Evolutionary conservation across 2,329 filamentous ascomycete genomes (phyloP).

Genomic region (Talaromyces rugulosus): DNA sequence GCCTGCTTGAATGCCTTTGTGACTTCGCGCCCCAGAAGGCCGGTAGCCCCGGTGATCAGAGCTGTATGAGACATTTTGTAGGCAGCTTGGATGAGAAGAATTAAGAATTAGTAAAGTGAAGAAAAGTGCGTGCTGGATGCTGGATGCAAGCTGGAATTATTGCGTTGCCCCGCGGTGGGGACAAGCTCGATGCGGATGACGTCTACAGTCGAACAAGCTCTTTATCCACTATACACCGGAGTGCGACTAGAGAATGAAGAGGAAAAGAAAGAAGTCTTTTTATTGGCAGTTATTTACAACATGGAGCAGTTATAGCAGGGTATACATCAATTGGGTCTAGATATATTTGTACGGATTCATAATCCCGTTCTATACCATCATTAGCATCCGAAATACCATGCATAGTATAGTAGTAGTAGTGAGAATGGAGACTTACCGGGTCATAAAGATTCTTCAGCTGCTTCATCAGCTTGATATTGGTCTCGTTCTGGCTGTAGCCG

Average conservation of each 20-base stretch:
- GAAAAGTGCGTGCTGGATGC: background rate
- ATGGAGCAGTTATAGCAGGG: background rate
- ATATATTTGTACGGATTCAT: constrained; percentile 99
- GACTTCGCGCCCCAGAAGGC: constrained; percentile 77
- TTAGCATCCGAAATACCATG: constrained; percentile 10
- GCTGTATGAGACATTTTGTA: constrained; percentile 49
- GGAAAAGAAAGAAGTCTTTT: background rate
- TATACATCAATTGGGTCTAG: constrained; percentile 16
- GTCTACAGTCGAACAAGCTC: constrained; percentile 5
- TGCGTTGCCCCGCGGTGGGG: background rate
- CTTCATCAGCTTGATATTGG: constrained; percentile 87
- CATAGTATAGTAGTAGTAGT: background rate
- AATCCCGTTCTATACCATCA: constrained; percentile 72
- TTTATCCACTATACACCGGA: background rate
- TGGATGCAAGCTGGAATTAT: background rate
- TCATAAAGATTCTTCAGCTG: constrained; percentile 93
- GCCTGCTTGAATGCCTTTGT: constrained; percentile 63
- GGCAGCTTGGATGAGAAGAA: background rate
- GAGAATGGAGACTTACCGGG: constrained; percentile 60
- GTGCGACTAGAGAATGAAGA: background rate
- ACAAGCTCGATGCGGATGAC: constrained; percentile 5
- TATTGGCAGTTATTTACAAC: background rate
- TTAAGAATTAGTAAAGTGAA: background rate
- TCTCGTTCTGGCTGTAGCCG: constrained; percentile 84
- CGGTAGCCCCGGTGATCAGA: constrained; percentile 79